Evolutionary conservation across 352 stramenopile genomes (phyloP).

Genomic region (Phytophthora pluvialis): DNA sequence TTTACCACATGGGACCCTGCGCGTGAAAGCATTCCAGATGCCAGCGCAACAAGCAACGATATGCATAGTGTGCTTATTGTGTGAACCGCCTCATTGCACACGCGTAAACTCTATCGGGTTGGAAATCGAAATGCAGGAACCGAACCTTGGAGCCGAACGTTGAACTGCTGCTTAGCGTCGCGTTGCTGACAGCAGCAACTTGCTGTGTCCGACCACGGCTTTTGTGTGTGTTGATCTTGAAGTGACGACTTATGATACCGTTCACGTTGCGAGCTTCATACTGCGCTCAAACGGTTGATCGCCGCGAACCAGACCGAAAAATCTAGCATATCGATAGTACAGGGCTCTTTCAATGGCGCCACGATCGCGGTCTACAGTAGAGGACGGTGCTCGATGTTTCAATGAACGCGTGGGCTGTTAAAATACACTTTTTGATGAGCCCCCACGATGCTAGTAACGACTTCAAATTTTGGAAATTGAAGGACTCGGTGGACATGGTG

Average conservation of each 20-base stretch:
- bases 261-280: neutral
- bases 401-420: neutral
- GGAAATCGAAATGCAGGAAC: slow-evolving; percentile 1
- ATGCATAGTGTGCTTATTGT: too few relatives aligned
- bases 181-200: neutral
- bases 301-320: slow-evolving; percentile 18
- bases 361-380: neutral
- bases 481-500: too few relatives aligned
- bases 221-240: neutral
- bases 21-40: slow-evolving; percentile 10
- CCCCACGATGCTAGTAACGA: neutral
- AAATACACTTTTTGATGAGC: neutral
- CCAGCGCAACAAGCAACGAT: neutral
- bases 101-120: slow-evolving; percentile 6
- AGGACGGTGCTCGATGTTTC: neutral
- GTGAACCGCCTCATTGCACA: too few relatives aligned
- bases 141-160: neutral
- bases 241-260: too few relatives aligned
- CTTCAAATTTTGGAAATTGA: neutral
- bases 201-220: slow-evolving; percentile 5
- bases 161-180: slow-evolving; percentile 3
- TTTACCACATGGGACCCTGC: slow-evolving; percentile 5
- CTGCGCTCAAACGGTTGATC: neutral
- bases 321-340: slow-evolving; percentile 15
- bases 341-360: slow-evolving; percentile 7